Percentiles rank a stretch among this genome's conserved stretches.
phyloP scores from a whole-genome alignment of 768 basidiomycete genomes.

The Pleurotus sapidus region DNA sequence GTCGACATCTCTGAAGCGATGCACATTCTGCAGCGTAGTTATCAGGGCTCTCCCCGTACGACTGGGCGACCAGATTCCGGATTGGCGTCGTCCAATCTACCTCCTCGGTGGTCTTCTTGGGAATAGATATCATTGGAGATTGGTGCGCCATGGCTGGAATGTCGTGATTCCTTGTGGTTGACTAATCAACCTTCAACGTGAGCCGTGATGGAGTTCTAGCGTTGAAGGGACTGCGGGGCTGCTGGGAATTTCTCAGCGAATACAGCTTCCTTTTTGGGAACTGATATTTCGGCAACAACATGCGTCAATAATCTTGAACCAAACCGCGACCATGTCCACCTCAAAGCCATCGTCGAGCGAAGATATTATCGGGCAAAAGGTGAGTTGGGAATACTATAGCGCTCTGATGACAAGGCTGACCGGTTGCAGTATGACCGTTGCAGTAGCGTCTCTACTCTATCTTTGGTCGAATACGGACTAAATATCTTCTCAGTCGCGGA shows the following conservation, averaged over 20 bases:
- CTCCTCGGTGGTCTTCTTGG: conserved; percentile 92
- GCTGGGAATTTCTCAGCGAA: background rate
- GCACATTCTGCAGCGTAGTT: conserved; percentile 83
- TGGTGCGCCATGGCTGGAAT: conserved; percentile 60
- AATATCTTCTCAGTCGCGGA: conserved; percentile 41
- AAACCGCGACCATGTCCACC: conserved; percentile 40
- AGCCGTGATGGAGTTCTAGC: no score
- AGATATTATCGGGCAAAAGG: conserved; percentile 89
- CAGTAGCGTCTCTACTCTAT: conserved; percentile 47
- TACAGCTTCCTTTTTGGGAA: background rate
- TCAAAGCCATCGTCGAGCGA: conserved; percentile 79
- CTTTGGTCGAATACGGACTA: background rate
- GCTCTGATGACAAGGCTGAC: conserved; percentile 12
- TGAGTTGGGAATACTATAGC: conserved; percentile 24
- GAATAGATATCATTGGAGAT: conserved; percentile 88
- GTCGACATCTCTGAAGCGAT: conserved; percentile 83
- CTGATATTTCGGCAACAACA: background rate
- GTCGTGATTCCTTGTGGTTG: background rate
- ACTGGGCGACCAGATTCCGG: conserved; percentile 79
- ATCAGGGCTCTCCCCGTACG: conserved; percentile 92
- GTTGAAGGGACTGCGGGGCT: background rate
- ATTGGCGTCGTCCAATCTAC: conserved; percentile 96
- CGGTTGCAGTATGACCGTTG: conserved; percentile 76
- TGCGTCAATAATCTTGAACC: background rate
- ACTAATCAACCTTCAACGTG: background rate